Conservation (phyloP, 2,329 filamentous ascomycete genomes). For the Exophiala bonariae region DNA sequence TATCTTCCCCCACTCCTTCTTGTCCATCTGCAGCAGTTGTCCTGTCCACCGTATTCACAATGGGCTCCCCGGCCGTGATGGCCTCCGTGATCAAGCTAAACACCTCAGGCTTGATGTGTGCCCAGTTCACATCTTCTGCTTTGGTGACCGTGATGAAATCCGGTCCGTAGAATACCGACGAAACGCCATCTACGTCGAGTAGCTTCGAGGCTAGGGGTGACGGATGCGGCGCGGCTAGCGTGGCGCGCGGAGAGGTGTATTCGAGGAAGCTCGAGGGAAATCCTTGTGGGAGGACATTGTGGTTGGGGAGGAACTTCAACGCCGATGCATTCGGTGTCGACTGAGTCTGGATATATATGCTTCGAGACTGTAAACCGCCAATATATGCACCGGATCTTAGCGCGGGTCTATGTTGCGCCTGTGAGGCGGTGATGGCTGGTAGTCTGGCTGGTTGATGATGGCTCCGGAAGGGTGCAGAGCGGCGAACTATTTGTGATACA, state of each 20-base stretch:
- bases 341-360: conserved; percentile 98
- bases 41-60: conserved; percentile 71
- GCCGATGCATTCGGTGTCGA: conserved; percentile 90
- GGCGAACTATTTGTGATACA: conserved; percentile 8
- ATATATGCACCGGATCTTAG: conserved; percentile 40
- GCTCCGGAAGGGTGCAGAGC: conserved; percentile 9
- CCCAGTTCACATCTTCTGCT: conserved; percentile 83
- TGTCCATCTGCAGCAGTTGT: conserved; percentile 53
- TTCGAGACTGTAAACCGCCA: conserved; percentile 54
- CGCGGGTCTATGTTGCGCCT: conserved; percentile 46
- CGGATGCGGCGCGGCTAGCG: conserved; percentile 82
- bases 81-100: conserved; percentile 94
- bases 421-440: conserved; percentile 50
- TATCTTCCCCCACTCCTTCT: conserved; percentile 60
- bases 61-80: conserved; percentile 76
- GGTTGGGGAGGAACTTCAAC: conserved; percentile 93
- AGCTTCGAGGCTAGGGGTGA: conserved; percentile 88
- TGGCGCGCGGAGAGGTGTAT: conserved; percentile 85
- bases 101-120: conserved; percentile 90
- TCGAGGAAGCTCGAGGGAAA: conserved; percentile 80
- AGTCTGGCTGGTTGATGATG: conserved; percentile 42
- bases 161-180: conserved; percentile 85
- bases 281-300: conserved; percentile 74
- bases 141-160: conserved; percentile 99
- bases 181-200: conserved; percentile 93